Conservation (phyloP, 176 grass and related monocot species). For the Thinopyrum elongatum region DNA sequence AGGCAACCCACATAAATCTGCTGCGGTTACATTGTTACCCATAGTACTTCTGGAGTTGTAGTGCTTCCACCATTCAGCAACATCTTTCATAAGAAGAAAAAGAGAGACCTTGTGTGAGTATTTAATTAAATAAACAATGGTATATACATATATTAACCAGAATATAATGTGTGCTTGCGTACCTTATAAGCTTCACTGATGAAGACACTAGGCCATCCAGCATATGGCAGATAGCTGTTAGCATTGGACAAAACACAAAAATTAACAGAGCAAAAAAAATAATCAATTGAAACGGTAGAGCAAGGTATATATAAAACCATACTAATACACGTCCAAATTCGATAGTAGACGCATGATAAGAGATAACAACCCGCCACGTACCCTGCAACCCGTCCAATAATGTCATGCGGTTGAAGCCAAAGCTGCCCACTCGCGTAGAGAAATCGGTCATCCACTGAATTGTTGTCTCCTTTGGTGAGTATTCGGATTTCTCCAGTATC, state of each 20-base stretch:
- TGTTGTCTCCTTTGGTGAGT: slow-evolving; percentile 1
- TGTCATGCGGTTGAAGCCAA: not conserved
- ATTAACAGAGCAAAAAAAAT: not conserved
- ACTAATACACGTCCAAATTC: not conserved
- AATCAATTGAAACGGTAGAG: not conserved
- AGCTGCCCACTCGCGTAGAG: slow-evolving; percentile 1
- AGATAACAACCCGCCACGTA: not conserved
- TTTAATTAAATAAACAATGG: not conserved
- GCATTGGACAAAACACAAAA: not conserved
- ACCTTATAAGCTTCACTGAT: not conserved
- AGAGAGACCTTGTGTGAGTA: not conserved
- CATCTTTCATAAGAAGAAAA: not conserved
- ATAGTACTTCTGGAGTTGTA: not conserved
- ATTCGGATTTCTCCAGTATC: not conserved
- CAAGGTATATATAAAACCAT: not conserved
- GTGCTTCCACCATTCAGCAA: not conserved
- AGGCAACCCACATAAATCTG: not conserved
- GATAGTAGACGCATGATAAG: not conserved
- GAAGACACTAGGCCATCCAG: not conserved
- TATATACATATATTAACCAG: not conserved
- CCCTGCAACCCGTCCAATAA: not conserved
- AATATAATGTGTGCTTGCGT: too few relatives aligned
- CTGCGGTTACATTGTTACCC: not conserved
- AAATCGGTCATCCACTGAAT: not conserved
- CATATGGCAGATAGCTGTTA: not conserved